Evolutionary conservation across 345 rosid genomes (phyloP), one percentile per base, ranked within the genome.

Genomic region (Dimocarpus longan): DNA sequence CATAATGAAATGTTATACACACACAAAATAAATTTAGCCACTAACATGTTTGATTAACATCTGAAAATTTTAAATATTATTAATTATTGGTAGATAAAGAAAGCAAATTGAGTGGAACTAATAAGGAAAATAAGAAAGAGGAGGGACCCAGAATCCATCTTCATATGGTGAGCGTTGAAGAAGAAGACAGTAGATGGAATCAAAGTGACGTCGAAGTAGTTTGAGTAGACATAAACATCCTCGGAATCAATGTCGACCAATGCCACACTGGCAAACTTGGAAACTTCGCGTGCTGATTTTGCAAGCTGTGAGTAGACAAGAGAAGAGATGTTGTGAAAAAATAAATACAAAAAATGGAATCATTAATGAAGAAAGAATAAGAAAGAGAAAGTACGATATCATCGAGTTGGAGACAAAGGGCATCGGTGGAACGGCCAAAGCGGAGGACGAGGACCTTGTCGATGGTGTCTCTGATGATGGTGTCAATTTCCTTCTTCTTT

Each of bases 151-250:
- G 92, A 93, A 86, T 96, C 99, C 92, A 96, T 85, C 86, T 96
- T 96, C 95, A 96, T 94, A 37, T 96, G 97, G 77, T 93, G 94
- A 1, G 97, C 95, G 71, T 96, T 96, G 90, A 96, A 93, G 91
- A 96, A 96, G 90, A 94, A 96, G 39, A 94, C 60, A 0, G 97
- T 90, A 3, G 97, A 92, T 4, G 99, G 99, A 22, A 86, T 65
- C 62, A 91, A 81, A 5, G 90, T 83, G 70, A 96, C 88, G 76
- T 93, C 98, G 75, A 96, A 96, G 71, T 94, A 96, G 76, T 92
- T 93, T 15, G 93, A 88, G 39, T 94, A 96, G 66, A 93, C 95
- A 60, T 91, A 92, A 75, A 93, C 89, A 48, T 93, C 97, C 79
- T 87, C 91, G 0, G 95, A 89, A 77, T 96, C 97, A 0, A 90